These are phyloP conservation scores for Cystobasidium ongulense DNA, from an alignment of 768 basidiomycete species.

Conservation along the genomic window DNA sequence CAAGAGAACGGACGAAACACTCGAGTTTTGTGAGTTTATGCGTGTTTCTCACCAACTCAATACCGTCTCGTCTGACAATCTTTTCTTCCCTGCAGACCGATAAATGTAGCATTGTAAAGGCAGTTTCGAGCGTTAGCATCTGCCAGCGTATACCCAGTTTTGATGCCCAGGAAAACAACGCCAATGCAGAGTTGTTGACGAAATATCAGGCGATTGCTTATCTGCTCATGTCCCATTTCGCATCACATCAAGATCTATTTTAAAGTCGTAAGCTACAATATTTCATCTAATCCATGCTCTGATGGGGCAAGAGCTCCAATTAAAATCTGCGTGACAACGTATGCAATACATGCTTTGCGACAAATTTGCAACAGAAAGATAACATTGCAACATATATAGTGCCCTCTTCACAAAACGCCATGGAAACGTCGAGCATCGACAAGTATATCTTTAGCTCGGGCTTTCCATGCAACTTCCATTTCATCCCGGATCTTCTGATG, in stretches of 20 bases:
- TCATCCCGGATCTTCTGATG: conserved; percentile 55
- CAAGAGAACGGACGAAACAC: conserved; percentile 90
- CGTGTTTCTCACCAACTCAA: background rate
- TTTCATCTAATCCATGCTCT: too few species aligned
- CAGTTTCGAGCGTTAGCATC: background rate
- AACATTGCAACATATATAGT: background rate
- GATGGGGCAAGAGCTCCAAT: too few species aligned
- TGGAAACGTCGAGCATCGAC: conserved; percentile 38
- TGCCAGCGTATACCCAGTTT: too few species aligned
- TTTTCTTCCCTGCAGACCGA: background rate
- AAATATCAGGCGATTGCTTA: too few species aligned
- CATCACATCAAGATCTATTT: too few species aligned
- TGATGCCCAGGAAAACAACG: too few species aligned
- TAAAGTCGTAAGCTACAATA: too few species aligned
- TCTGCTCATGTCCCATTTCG: too few species aligned
- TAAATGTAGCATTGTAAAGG: background rate
- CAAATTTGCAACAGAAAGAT: background rate
- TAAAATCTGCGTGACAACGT: too few species aligned
- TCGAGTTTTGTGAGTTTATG: conserved; percentile 69
- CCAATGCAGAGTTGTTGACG: too few species aligned
- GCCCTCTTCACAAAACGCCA: background rate
- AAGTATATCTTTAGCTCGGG: conserved; percentile 43
- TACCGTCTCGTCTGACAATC: background rate
- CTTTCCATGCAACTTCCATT: conserved; percentile 51
- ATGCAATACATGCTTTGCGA: background rate